Conservation (phyloP, 805 yeast genomes). For the Komagataella pseudopastoris region DNA sequence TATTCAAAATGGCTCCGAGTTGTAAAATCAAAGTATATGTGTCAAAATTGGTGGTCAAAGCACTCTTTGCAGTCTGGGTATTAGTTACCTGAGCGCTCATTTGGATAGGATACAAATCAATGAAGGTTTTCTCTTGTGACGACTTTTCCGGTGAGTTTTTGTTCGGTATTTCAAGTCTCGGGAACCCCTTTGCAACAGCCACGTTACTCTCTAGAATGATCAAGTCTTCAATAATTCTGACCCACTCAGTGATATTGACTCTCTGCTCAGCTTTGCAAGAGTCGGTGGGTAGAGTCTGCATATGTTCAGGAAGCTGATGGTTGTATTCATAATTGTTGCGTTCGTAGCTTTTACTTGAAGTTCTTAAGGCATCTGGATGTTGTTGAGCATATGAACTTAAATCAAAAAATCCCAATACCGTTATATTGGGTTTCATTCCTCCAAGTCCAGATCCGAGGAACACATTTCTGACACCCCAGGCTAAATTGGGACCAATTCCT, state of each 20-base stretch:
- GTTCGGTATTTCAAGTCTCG: slow-evolving; percentile 49
- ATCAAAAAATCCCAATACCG: slow-evolving; percentile 84
- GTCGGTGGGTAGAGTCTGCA: slow-evolving; percentile 40
- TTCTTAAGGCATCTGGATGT: slow-evolving; percentile 1
- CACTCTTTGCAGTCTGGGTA: slow-evolving; percentile 48
- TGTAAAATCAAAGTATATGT: slow-evolving; percentile 91
- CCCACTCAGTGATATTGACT: slow-evolving; percentile 74
- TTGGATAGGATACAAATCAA: slow-evolving; percentile 93
- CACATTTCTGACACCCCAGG: slow-evolving; percentile 94
- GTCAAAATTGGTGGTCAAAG: slow-evolving; percentile 82
- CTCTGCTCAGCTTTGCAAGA: slow-evolving; percentile 56
- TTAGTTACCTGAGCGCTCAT: slow-evolving; percentile 78
- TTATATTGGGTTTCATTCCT: slow-evolving; percentile 94
- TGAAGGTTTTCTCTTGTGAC: slow-evolving; percentile 30
- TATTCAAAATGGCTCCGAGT: slow-evolving; percentile 81
- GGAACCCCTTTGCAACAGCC: slow-evolving; percentile 87
- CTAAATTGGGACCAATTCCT: slow-evolving; percentile 72
- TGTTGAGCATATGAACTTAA: slow-evolving; percentile 15
- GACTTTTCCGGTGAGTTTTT: slow-evolving; percentile 17
- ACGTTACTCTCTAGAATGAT: slow-evolving; percentile 81
- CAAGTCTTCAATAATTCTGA: slow-evolving; percentile 81
- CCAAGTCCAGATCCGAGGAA: slow-evolving; percentile 94
- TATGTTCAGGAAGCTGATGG: slow-evolving; percentile 11
- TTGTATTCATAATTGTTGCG: slow-evolving; percentile 8
- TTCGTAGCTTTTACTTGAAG: slow-evolving; percentile 2